phyloP scores from a whole-genome alignment of 1,284 basidiomycete genomes.

The Rhodotorula sp. region DNA sequence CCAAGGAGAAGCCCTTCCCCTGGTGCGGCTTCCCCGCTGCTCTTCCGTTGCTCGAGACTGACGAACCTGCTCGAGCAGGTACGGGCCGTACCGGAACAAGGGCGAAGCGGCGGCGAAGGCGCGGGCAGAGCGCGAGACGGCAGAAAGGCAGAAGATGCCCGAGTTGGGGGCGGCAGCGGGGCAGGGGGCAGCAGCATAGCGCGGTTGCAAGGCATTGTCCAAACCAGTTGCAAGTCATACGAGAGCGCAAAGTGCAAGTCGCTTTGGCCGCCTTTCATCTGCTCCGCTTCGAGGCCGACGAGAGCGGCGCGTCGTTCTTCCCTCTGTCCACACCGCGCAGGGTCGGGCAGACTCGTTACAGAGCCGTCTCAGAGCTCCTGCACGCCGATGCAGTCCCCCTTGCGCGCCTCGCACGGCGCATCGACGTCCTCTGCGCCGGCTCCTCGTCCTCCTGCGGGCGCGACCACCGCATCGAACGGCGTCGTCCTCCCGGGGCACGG shows the following conservation, averaged over 20 bases:
- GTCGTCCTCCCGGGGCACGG: constrained; percentile 6
- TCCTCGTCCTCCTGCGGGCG: neutral
- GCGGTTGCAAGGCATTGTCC: neutral
- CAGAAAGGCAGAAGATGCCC: constrained; percentile 1
- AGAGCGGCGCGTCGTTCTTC: too few relatives aligned
- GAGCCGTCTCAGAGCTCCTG: too few relatives aligned
- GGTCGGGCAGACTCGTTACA: too few relatives aligned
- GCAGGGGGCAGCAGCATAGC: neutral
- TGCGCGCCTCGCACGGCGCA: neutral
- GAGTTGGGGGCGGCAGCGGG: neutral
- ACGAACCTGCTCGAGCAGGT: neutral
- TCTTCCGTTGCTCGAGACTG: too few relatives aligned
- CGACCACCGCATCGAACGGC: neutral
- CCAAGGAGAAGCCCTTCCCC: constrained; percentile 80
- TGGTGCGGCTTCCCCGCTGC: constrained; percentile 15
- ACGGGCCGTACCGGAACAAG: constrained; percentile 14
- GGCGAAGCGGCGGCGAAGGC: neutral
- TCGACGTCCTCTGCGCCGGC: neutral
- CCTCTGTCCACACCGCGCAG: too few relatives aligned
- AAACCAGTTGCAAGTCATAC: too few relatives aligned
- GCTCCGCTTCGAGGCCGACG: too few relatives aligned
- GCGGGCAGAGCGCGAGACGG: constrained; percentile 4
- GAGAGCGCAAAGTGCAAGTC: too few relatives aligned
- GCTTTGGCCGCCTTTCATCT: too few relatives aligned
- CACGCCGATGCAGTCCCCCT: neutral